Evolutionary conservation across 768 basidiomycete genomes (phyloP).

Genomic region (Auricularia sp.): DNA sequence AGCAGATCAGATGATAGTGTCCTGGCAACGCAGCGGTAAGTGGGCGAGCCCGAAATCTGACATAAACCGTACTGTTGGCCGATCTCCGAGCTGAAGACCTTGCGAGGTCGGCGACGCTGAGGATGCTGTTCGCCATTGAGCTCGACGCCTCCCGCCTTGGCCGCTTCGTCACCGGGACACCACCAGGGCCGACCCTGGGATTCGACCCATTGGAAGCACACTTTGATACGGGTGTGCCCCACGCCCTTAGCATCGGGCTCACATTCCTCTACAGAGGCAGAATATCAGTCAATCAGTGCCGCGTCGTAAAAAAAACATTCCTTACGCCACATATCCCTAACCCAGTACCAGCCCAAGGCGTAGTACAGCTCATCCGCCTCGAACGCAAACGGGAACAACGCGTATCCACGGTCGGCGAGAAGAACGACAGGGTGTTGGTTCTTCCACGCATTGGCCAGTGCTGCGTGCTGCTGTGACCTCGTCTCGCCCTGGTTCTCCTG

Average conservation of each 20-base stretch:
- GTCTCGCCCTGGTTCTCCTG: conserved; percentile 19
- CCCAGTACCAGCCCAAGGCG: conserved; percentile 61
- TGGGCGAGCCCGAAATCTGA: background rate
- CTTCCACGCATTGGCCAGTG: conserved; percentile 49
- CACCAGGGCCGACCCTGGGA: conserved; percentile 55
- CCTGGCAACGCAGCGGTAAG: background rate
- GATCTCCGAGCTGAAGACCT: too few relatives aligned
- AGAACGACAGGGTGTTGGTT: conserved; percentile 52
- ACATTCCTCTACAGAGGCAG: conserved; percentile 2
- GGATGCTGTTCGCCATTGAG: too few relatives aligned
- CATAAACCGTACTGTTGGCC: too few relatives aligned
- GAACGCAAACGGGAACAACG: conserved; percentile 63
- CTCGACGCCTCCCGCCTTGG: background rate
- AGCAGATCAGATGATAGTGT: background rate
- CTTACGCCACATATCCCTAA: conserved; percentile 63
- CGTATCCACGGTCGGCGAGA: conserved; percentile 66
- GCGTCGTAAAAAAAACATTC: background rate
- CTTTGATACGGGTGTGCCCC: conserved; percentile 65
- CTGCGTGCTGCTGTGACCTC: conserved; percentile 49
- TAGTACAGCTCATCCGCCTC: conserved; percentile 30
- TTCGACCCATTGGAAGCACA: conserved; percentile 83
- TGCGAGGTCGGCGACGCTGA: too few relatives aligned
- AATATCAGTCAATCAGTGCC: background rate
- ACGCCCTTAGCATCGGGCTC: conserved; percentile 28
- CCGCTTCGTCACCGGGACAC: conserved; percentile 10